phyloP scores from a whole-genome alignment of 2,329 filamentous ascomycete genomes.

The Phyllosticta citriasiana region DNA sequence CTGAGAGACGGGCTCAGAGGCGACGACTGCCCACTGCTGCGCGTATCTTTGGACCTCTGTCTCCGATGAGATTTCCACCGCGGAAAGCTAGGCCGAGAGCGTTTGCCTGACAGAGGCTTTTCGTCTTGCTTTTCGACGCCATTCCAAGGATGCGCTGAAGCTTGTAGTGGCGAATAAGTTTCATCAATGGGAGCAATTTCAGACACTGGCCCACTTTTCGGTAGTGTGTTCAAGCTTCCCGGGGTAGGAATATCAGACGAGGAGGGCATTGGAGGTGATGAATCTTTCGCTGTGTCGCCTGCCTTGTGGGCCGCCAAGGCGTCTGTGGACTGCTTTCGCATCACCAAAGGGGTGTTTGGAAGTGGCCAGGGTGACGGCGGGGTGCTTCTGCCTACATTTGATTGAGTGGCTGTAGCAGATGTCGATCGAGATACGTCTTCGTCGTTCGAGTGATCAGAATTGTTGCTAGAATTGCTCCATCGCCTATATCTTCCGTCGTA shows the following conservation, averaged over 20 bases:
- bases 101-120: not conserved
- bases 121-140: not conserved
- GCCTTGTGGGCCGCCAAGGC: not conserved
- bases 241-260: not conserved
- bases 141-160: not conserved
- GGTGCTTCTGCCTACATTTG: not conserved
- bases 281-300: not conserved
- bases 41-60: not conserved
- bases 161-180: not conserved
- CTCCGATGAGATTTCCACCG: slow-evolving; percentile 1
- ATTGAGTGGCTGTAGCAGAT: not conserved
- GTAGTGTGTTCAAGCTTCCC: not conserved
- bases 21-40: not conserved
- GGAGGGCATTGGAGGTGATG: not conserved
- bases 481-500: not conserved
- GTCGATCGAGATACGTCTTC: not conserved
- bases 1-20: not conserved
- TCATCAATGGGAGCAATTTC: not conserved
- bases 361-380: not conserved
- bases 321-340: not conserved
- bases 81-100: not conserved
- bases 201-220: not conserved
- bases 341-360: not conserved
- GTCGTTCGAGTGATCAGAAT: too few relatives aligned
- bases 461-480: not conserved